phyloP scores from a whole-genome alignment of 441 rosid genomes.

The Adansonia grandidieri region DNA sequence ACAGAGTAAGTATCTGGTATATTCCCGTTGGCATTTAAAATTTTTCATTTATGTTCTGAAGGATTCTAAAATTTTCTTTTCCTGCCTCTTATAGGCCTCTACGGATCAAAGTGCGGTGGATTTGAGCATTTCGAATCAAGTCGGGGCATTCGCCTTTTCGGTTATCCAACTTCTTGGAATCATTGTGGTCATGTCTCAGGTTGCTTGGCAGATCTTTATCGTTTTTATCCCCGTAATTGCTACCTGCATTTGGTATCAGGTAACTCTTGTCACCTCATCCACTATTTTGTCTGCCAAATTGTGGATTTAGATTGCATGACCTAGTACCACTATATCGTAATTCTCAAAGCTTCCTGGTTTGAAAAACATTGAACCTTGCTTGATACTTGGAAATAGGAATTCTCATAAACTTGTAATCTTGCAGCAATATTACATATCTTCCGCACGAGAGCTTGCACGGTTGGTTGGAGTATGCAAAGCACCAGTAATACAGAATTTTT shows the following conservation, averaged over 20 bases:
- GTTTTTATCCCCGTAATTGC: conserved; percentile 57
- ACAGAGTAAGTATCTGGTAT: conserved; percentile 57
- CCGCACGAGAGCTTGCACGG: conserved; percentile 82
- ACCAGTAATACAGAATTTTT: conserved; percentile 86
- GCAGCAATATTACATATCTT: conserved; percentile 83
- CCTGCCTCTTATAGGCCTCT: conserved; percentile 59
- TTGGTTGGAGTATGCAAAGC: conserved; percentile 81
- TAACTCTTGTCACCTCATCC: conserved; percentile 22
- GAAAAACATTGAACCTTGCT: not conserved
- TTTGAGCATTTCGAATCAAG: conserved; percentile 50
- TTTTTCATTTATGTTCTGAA: not conserved
- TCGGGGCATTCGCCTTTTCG: conserved; percentile 56
- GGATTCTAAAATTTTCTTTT: not conserved
- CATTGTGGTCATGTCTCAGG: conserved; percentile 70
- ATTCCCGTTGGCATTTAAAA: conserved; percentile 15
- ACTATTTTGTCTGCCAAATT: not conserved
- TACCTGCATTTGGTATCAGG: conserved; percentile 66
- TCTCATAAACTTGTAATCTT: conserved; percentile 28
- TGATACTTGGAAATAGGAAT: not conserved
- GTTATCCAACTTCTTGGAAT: conserved; percentile 59
- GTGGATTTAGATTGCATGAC: not conserved
- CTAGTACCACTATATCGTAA: not conserved
- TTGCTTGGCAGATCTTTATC: conserved; percentile 66
- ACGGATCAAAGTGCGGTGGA: conserved; percentile 86
- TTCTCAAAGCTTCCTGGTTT: not conserved